Evolutionary conservation across 2,329 filamentous ascomycete genomes (phyloP), one percentile per base, ranked within the genome.

Genomic region (Nothopassalora personata): DNA sequence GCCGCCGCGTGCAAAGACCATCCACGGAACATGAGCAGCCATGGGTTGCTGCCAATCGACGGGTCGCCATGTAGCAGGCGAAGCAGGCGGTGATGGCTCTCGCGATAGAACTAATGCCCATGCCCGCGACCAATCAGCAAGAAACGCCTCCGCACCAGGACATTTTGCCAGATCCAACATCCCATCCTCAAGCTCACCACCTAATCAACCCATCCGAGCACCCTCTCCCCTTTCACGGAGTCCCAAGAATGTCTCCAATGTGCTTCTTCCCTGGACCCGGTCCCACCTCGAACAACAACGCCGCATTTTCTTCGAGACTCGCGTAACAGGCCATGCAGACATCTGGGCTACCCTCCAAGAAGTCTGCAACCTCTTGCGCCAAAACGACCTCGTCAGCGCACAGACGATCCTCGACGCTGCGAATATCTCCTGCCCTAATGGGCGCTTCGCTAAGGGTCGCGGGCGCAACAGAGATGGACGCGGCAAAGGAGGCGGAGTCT

Each of bases 281-380:
- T 70, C 75, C 15, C 78, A 87, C 55, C 78, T 96, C 1, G 83
- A 85, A 59, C 80, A 80, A 33, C 90, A 96, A 75, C 83, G 93
- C 52, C 77, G 76, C 52, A 91, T 91, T 62, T 97, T 95, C 79
- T 97, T 96, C 74, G 91, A 97, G 61, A 97, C 92, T 1, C 80
- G 91, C 50, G 90, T 95, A 15, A 89, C 88, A 0, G 91, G 91
- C 1, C 81, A 85, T 4, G 69, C 81, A 4, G 90, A 96, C 73
- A 82, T 94, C 28, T 97, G 93, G 93, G 84, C 84, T 66, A 87
- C 89, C 0, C 74, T 97, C 13, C 81, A 82, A 49, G 78, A 85
- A 1, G 88, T 86, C 0, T 79, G 91, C 18, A 83, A 88, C 61
- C 77, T 89, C 6, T 72, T 96, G 61, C 87, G 87, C 76, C 67